Evolutionary conservation across 164 flowering plant species (phyloP).

Genomic region (Berberis thunbergii): DNA sequence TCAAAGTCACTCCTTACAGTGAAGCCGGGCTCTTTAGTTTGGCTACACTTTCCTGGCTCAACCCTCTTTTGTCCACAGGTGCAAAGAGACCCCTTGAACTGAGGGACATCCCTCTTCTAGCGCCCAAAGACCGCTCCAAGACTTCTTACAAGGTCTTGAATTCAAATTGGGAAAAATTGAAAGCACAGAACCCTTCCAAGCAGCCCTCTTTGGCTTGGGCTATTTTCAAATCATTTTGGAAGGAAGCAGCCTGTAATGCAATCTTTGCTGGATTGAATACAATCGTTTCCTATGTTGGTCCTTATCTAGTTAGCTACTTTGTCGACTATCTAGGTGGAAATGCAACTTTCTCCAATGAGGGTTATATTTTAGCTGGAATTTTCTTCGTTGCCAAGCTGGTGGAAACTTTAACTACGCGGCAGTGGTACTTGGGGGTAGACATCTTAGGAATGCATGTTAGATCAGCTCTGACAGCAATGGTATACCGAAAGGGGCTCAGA

Average conservation of each 20-base stretch:
- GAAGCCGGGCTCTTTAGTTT: constrained; percentile 74
- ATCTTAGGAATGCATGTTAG: constrained; percentile 36
- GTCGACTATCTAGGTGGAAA: constrained; percentile 58
- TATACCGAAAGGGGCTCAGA: constrained; percentile 53
- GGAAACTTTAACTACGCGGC: constrained; percentile 54
- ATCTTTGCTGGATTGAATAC: neutral
- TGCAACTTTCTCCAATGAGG: constrained; percentile 30
- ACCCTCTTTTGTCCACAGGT: constrained; percentile 69
- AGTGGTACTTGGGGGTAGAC: constrained; percentile 49
- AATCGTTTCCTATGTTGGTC: constrained; percentile 56
- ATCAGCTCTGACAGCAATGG: constrained; percentile 36
- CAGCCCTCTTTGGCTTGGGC: neutral
- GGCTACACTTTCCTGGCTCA: constrained; percentile 82
- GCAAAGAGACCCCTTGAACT: constrained; percentile 87
- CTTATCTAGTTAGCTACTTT: constrained; percentile 56
- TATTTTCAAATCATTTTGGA: neutral
- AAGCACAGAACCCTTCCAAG: neutral
- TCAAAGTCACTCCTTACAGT: constrained; percentile 69
- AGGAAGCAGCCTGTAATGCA: neutral
- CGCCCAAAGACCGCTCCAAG: constrained; percentile 73
- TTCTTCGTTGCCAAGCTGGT: constrained; percentile 55
- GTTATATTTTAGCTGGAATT: constrained; percentile 38
- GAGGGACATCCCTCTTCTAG: constrained; percentile 82
- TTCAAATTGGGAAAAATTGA: constrained; percentile 57
- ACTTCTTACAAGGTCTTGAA: constrained; percentile 62